Percentiles rank a stretch among this genome's conserved stretches.
These are phyloP conservation scores for Coffea canephora DNA, from an alignment of 257 asterid genomes.

Conservation along the genomic window DNA sequence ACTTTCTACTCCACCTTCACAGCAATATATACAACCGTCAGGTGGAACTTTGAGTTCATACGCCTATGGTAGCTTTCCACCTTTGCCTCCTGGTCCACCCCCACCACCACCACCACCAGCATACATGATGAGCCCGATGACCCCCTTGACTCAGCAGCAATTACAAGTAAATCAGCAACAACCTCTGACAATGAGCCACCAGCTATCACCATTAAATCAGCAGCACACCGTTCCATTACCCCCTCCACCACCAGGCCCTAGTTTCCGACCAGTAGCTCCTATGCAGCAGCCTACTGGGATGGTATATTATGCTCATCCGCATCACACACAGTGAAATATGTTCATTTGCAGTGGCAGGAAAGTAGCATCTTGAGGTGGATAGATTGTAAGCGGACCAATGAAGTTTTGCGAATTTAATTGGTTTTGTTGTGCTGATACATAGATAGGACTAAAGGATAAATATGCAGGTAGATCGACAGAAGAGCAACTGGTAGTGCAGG, in stretches of 20 bases:
- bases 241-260: conserved; percentile 41
- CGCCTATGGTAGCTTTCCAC: conserved; percentile 44
- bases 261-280: conserved; percentile 57
- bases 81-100: conserved; percentile 49
- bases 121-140: conserved; percentile 57
- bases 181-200: conserved; percentile 37
- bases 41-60: conserved; percentile 48
- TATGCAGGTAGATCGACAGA: conserved; percentile 2
- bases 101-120: conserved; percentile 47
- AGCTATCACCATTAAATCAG: conserved; percentile 30
- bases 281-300: conserved; percentile 61
- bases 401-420: neutral
- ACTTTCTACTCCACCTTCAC: conserved; percentile 40
- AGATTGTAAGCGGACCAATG: neutral
- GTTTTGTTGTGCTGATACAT: neutral
- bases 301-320: conserved; percentile 59
- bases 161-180: conserved; percentile 48
- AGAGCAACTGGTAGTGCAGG: conserved; percentile 8
- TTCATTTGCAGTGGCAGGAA: neutral
- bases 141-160: conserved; percentile 54
- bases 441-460: conserved; percentile 2
- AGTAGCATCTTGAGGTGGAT: neutral
- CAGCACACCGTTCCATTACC: conserved; percentile 35
- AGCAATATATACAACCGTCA: conserved; percentile 67
- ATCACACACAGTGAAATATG: conserved; percentile 46